Evolutionary conservation across 129 eudicot species (phyloP).

Genomic region (Deinandra increscens): DNA sequence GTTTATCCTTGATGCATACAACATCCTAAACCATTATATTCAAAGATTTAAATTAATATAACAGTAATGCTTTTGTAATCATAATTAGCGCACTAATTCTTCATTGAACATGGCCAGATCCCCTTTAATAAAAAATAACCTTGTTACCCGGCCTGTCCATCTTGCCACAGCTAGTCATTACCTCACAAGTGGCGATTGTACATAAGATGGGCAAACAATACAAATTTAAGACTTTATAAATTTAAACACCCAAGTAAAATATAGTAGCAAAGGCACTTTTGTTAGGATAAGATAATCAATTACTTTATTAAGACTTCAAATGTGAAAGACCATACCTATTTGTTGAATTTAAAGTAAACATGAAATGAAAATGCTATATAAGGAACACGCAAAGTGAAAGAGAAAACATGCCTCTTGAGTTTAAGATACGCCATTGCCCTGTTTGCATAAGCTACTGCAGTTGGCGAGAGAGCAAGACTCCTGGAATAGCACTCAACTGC

Average conservation of each 20-base stretch:
- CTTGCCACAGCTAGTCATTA: neutral
- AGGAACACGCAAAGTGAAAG: neutral
- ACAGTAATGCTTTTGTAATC: neutral
- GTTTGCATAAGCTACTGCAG: slow-evolving; percentile 95
- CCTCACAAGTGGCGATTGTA: neutral
- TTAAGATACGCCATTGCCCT: slow-evolving; percentile 98
- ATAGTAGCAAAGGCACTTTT: neutral
- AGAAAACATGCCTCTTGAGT: slow-evolving; percentile 57
- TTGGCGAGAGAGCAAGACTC: slow-evolving; percentile 94
- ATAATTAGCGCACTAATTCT: neutral
- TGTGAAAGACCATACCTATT: neutral
- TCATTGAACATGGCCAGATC: neutral
- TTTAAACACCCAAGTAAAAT: neutral
- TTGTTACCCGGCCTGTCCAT: neutral
- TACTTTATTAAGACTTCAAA: neutral
- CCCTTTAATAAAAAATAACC: neutral
- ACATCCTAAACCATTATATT: neutral
- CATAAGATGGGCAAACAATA: neutral
- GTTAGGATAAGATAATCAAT: neutral
- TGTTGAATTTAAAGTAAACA: neutral
- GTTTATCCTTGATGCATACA: neutral
- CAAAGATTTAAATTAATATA: neutral
- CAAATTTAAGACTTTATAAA: neutral
- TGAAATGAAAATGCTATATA: neutral
- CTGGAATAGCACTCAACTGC: slow-evolving; percentile 94